phyloP scores from a whole-genome alignment of 371 early-diverging fungal species.

The Lichtheimia hyalospora region DNA sequence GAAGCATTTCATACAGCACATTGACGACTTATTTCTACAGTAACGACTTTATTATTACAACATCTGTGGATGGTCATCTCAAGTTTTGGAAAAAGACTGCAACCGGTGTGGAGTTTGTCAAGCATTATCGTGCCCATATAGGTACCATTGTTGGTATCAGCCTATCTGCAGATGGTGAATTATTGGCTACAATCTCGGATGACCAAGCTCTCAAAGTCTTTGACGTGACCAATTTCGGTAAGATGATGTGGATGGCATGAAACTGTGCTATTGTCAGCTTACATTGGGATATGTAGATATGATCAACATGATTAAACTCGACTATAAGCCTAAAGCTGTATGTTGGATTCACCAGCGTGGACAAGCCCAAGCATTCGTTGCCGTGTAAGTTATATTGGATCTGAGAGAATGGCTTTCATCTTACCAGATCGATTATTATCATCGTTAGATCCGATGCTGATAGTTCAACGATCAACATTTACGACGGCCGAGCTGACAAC shows the following conservation, averaged over 20 bases:
- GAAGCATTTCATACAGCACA: no score
- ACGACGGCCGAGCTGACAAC: slow-evolving; percentile 76
- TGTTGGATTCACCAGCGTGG: slow-evolving; percentile 89
- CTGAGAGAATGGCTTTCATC: neutral
- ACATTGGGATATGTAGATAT: slow-evolving; percentile 63
- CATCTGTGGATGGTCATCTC: slow-evolving; percentile 93
- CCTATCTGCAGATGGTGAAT: slow-evolving; percentile 74
- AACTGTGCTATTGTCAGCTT: no score
- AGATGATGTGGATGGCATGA: neutral
- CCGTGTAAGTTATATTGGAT: slow-evolving; percentile 57
- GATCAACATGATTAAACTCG: slow-evolving; percentile 90
- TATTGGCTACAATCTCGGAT: slow-evolving; percentile 81
- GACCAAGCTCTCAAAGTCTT: slow-evolving; percentile 91
- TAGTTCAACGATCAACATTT: slow-evolving; percentile 70
- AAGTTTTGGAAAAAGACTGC: slow-evolving; percentile 98
- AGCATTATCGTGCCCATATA: slow-evolving; percentile 92
- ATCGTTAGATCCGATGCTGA: slow-evolving; percentile 72
- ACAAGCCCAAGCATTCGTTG: slow-evolving; percentile 78
- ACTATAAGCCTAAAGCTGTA: slow-evolving; percentile 72
- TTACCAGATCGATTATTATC: neutral
- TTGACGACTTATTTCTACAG: slow-evolving; percentile 22
- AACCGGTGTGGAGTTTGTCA: slow-evolving; percentile 94
- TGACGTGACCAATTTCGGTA: slow-evolving; percentile 94
- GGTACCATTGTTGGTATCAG: slow-evolving; percentile 56
- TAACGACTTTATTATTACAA: slow-evolving; percentile 91